These are phyloP conservation scores for Plasmodium gonderi DNA, from an alignment of 169 alveolate genomes.

Conservation along the genomic window DNA sequence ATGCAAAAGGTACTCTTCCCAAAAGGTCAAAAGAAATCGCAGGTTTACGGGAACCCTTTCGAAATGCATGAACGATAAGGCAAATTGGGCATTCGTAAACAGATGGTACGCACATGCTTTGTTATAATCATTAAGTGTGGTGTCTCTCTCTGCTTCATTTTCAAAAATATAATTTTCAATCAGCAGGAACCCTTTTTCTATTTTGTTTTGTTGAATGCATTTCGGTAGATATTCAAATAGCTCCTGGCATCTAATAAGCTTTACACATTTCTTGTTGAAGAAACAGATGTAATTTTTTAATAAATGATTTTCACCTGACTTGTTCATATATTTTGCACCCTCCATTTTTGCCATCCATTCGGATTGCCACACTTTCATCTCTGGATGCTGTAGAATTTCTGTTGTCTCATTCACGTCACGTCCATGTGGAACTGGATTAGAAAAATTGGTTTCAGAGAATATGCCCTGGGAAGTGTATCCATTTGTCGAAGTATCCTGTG, in stretches of 20 bases:
- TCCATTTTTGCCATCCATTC: no score
- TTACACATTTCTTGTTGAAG: not conserved
- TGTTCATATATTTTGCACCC: no score
- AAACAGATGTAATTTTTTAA: conserved; percentile 12
- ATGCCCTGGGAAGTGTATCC: no score
- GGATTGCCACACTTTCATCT: no score
- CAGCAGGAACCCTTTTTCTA: conserved; percentile 35
- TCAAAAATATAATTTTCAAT: conserved; percentile 32
- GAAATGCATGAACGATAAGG: conserved; percentile 26
- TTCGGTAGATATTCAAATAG: conserved; percentile 21
- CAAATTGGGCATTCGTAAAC: conserved; percentile 6
- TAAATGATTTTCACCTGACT: not conserved
- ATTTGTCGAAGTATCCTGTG: no score
- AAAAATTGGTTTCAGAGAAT: no score
- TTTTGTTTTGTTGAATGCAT: conserved; percentile 29
- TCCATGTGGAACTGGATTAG: no score
- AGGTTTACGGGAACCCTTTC: conserved; percentile 10
- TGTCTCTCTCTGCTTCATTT: conserved; percentile 3
- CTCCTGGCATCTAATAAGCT: conserved; percentile 26
- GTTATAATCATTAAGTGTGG: conserved; percentile 10
- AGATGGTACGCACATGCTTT: conserved; percentile 55
- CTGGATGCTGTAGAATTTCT: no score
- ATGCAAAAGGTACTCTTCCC: conserved; percentile 3
- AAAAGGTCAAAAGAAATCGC: conserved; percentile 20
- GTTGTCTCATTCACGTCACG: no score